Evolutionary conservation across 1,284 basidiomycete genomes (phyloP), one percentile per base, ranked within the genome.

Genomic region (Cutaneotrichosporon sp.): DNA sequence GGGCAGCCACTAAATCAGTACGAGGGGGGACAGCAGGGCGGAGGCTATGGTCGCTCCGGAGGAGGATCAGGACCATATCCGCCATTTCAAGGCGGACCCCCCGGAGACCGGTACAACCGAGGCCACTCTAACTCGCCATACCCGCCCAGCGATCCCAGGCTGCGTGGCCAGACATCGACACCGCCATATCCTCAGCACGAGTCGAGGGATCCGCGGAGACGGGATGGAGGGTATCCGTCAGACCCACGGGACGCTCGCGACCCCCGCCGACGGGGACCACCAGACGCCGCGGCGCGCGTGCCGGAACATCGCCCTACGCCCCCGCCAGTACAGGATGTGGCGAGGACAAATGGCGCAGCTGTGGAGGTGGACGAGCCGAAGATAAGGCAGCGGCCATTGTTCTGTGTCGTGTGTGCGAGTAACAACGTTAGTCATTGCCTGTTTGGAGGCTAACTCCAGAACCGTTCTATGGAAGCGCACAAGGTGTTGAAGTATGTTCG

Each of bases 401-500:
- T 98, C 76, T 97, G 94, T 70, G 90, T 98, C 10, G 94, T 98
- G 25, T 98, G 94, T 70, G 94, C 94, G 10, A 96, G 90, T 69
- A 98, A 98, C 67, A 90, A 97, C 77, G 91, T 89, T 71, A 63
- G 81, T 75, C 12, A 49, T 10, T n/a, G 4, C 16, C 19, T 12
- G 8, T 34, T 25, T 35, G 16, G 22, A 41, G n/a, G n/a, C 54
- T 65, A 51, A 68, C 39, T 6, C 4, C 73, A 98, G 89, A 99
- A 99, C 72, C 86, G 96, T 31, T 97, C 93, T 1, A 99, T 99
- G 96, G 94, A 97, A 73, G 96, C 91, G 0, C 96, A 99, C 71
- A 83, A 86, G 65, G 90, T 96, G 10, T 76, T 99, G 38, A 78
- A 86, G 87, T 93, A 64, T 76, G 88, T 81, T 17, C n/a, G n/a